Conservation (phyloP, 345 rosid genomes). For the Syzygium oleosum region DNA sequence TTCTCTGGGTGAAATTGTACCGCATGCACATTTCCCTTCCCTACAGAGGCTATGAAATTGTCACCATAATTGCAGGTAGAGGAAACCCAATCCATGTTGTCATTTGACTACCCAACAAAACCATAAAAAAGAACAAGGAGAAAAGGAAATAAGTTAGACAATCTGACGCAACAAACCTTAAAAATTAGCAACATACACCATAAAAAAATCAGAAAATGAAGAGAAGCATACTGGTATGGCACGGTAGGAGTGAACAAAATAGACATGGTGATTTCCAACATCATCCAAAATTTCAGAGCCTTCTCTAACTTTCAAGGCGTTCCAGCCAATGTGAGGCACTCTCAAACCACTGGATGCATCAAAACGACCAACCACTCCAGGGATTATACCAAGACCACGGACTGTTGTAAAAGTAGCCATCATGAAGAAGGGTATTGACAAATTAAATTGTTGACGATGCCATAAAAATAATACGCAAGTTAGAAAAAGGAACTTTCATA, state of each 20-base stretch:
- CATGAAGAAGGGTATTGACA: background rate
- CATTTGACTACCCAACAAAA: constrained; percentile 33
- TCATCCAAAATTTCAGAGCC: constrained; percentile 80
- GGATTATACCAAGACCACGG: constrained; percentile 87
- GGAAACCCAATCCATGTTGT: constrained; percentile 87
- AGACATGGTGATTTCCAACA: constrained; percentile 70
- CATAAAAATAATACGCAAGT: background rate
- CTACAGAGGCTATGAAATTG: constrained; percentile 73
- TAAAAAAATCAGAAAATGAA: background rate
- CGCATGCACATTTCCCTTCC: constrained; percentile 94
- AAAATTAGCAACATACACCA: background rate
- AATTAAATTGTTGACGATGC: background rate
- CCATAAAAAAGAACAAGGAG: background rate
- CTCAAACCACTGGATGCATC: constrained; percentile 64
- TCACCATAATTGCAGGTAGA: constrained; percentile 82
- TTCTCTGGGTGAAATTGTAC: constrained; percentile 99
- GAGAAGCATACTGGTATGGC: constrained; percentile 63
- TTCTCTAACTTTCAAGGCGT: constrained; percentile 68
- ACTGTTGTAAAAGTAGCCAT: constrained; percentile 33
- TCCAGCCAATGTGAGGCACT: constrained; percentile 99
- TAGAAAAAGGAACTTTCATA: background rate
- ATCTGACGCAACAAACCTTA: background rate
- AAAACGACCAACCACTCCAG: constrained; percentile 86
- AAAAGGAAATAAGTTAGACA: background rate
- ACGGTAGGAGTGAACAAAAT: constrained; percentile 94